These are phyloP conservation scores for Diphasiastrum complanatum DNA, from an alignment of 83 land plant species.

Conservation along the genomic window DNA sequence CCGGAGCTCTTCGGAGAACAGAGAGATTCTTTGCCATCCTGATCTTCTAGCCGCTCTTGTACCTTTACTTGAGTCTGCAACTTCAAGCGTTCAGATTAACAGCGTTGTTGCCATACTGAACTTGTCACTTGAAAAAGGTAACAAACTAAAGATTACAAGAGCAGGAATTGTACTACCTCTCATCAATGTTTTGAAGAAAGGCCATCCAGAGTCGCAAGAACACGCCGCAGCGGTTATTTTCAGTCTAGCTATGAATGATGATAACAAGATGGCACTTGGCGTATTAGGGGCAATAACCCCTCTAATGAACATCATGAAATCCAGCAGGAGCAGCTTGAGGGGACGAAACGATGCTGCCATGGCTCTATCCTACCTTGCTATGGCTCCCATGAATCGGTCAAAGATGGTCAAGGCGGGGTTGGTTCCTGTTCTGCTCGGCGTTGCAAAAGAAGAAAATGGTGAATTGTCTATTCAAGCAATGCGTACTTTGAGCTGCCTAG, in stretches of 20 bases:
- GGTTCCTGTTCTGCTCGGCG: conserved; percentile 37
- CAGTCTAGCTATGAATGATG: conserved; percentile 67
- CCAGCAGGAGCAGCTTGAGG: conserved; percentile 21
- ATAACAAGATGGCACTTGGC: conserved; percentile 68
- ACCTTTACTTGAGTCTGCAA: conserved; percentile 42
- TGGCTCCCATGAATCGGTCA: conserved; percentile 47
- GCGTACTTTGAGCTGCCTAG: conserved; percentile 49
- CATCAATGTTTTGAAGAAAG: conserved; percentile 44
- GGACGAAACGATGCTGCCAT: conserved; percentile 56
- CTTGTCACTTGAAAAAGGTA: conserved; percentile 56
- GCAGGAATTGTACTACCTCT: conserved; percentile 55
- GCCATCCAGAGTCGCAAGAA: conserved; percentile 45
- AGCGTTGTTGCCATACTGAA: conserved; percentile 66
- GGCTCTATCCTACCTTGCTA: conserved; percentile 63
- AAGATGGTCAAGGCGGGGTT: conserved; percentile 62
- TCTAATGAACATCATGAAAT: conserved; percentile 45
- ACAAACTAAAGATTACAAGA: conserved; percentile 55
- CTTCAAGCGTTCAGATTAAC: conserved; percentile 38
- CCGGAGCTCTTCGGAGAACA: conserved; percentile 24
- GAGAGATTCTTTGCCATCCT: conserved; percentile 48
- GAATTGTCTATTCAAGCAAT: conserved; percentile 32
- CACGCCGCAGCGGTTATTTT: conserved; percentile 67
- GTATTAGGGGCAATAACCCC: conserved; percentile 69
- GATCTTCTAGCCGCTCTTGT: conserved; percentile 42
- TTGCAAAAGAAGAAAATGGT: conserved; percentile 24